Evolutionary conservation across 805 yeast species (phyloP).

Genomic region (Scheffersomyces stipitis): DNA sequence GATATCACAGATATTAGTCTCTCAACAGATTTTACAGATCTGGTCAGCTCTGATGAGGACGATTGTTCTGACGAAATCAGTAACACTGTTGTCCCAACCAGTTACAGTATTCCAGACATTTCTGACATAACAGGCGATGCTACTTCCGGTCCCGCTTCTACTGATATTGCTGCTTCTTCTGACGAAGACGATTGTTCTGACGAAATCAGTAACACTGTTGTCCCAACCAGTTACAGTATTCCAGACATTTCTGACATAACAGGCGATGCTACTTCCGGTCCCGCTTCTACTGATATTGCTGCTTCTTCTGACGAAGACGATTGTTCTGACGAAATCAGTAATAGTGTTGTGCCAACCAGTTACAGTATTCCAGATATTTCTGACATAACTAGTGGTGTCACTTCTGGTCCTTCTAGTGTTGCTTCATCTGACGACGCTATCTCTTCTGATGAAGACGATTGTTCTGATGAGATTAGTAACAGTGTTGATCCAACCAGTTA

Average conservation of each 20-base stretch:
- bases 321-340: no score
- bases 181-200: slow-evolving; percentile 14
- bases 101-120: slow-evolving; percentile 1
- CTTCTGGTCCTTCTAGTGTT: no score
- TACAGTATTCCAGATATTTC: no score
- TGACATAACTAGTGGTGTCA: no score
- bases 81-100: slow-evolving; percentile 2
- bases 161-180: slow-evolving; percentile 1
- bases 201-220: slow-evolving; percentile 1
- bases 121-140: background rate
- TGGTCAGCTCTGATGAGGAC: slow-evolving; percentile 6
- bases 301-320: no score
- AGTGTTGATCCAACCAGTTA: no score
- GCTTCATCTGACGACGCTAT: no score
- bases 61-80: slow-evolving; percentile 3
- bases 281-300: background rate
- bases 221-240: background rate
- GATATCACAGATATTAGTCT: background rate
- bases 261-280: background rate
- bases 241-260: background rate
- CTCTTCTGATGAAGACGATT: no score
- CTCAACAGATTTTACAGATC: no score
- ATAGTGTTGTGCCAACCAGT: no score
- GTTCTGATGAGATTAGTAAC: no score
- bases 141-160: slow-evolving; percentile 1